Percentiles rank a stretch among this genome's conserved stretches.
phyloP scores from a whole-genome alignment of 2,329 filamentous ascomycete genomes.

The Pseudocercospora crystallina region DNA sequence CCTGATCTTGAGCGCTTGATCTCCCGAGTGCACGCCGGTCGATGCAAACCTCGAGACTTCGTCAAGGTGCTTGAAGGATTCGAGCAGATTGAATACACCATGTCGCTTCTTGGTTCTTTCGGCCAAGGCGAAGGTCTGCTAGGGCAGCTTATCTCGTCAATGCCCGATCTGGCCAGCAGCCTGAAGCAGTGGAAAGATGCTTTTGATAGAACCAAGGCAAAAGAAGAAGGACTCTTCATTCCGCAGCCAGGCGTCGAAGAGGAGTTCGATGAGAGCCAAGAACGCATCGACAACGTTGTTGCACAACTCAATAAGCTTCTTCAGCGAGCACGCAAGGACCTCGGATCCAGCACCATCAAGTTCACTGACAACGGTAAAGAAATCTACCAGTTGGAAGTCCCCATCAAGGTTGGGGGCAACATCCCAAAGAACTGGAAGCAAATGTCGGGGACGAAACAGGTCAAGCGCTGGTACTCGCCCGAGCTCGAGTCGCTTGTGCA shows the following conservation, averaged over 20 bases:
- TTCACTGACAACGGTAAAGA: conserved; percentile 84
- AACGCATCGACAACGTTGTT: conserved; percentile 73
- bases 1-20: conserved; percentile 93
- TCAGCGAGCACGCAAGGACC: conserved; percentile 66
- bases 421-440: conserved; percentile 88
- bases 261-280: conserved; percentile 84
- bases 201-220: conserved; percentile 80
- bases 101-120: conserved; percentile 72
- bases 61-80: conserved; percentile 92
- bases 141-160: conserved; percentile 74
- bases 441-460: conserved; percentile 88
- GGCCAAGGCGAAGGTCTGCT: conserved; percentile 79
- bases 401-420: conserved; percentile 70
- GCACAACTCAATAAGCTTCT: conserved; percentile 70
- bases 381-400: conserved; percentile 91
- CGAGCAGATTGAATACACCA: conserved; percentile 95
- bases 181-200: conserved; percentile 86
- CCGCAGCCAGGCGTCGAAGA: conserved; percentile 85
- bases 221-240: conserved; percentile 76
- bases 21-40: conserved; percentile 87
- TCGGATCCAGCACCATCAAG: conserved; percentile 66
- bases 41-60: conserved; percentile 90
- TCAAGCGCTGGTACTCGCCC: conserved; percentile 91
- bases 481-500: conserved; percentile 81
- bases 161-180: conserved; percentile 77